A percentile compares a stretch with the other conserved stretches of the same genome.
Evolutionary conservation across 805 yeast species (phyloP).

Genomic region (Citeromyces matritensis): DNA sequence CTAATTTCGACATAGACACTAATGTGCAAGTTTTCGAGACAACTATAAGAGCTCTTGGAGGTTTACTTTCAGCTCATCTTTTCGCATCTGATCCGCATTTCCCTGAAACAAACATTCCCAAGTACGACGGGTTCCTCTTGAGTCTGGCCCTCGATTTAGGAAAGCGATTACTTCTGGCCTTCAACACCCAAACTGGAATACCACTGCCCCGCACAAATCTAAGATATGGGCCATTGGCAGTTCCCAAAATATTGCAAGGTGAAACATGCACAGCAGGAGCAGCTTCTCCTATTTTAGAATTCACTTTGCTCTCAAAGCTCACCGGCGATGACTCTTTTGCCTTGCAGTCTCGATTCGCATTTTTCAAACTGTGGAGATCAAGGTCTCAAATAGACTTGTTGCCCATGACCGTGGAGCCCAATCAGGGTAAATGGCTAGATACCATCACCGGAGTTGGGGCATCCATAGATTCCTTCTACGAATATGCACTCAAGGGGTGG

Average conservation of each 20-base stretch:
- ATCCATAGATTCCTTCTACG: slow-evolving; percentile 81
- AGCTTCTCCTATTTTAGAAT: slow-evolving; percentile 68
- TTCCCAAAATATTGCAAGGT: slow-evolving; percentile 26
- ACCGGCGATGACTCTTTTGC: slow-evolving; percentile 68
- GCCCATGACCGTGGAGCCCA: slow-evolving; percentile 66
- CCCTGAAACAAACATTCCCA: slow-evolving; percentile 20
- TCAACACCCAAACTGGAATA: slow-evolving; percentile 42
- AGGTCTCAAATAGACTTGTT: slow-evolving; percentile 47
- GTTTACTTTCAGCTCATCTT: slow-evolving; percentile 65
- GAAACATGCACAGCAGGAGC: slow-evolving; percentile 88
- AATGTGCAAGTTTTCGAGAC: slow-evolving; percentile 83
- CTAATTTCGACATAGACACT: slow-evolving; percentile 43
- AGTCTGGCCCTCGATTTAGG: slow-evolving; percentile 67
- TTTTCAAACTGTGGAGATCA: slow-evolving; percentile 55
- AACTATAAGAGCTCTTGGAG: slow-evolving; percentile 72
- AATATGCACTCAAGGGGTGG: slow-evolving; percentile 68
- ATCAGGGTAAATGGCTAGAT: slow-evolving; percentile 38
- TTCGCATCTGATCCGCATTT: slow-evolving; percentile 36
- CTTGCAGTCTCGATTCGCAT: slow-evolving; percentile 41
- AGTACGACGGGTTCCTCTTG: slow-evolving; percentile 63
- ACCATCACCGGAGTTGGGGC: slow-evolving; percentile 76
- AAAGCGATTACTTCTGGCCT: slow-evolving; percentile 53
- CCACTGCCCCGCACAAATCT: slow-evolving; percentile 77
- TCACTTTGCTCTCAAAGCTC: slow-evolving; percentile 57
- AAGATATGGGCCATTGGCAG: slow-evolving; percentile 26